Evolutionary conservation across 2,329 filamentous ascomycete species (phyloP).

Genomic region (Thyridium curvatum): DNA sequence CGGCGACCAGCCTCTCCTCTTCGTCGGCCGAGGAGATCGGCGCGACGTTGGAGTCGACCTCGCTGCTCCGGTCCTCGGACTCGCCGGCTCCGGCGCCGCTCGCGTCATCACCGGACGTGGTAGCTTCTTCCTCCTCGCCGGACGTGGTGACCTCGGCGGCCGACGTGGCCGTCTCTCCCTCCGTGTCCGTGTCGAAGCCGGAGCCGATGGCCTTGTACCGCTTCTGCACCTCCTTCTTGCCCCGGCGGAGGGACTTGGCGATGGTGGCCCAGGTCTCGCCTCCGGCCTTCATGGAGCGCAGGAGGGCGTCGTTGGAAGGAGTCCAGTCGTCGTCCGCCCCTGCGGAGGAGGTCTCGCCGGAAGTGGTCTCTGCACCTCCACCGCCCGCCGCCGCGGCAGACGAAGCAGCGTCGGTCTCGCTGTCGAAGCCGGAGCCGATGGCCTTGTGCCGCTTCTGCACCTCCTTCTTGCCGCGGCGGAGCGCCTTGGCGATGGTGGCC

Average conservation of each 20-base stretch:
- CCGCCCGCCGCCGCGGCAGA: constrained; percentile 5
- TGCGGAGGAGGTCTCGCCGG: too few species aligned
- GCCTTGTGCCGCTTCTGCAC: constrained; percentile 4
- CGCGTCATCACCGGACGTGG: background rate
- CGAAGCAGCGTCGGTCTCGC: constrained; percentile 1
- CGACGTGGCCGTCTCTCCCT: too few species aligned
- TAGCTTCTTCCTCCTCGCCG: too few species aligned
- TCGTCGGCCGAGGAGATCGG: too few species aligned
- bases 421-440: background rate
- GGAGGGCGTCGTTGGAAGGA: constrained; percentile 10
- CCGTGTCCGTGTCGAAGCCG: background rate
- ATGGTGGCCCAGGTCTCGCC: constrained; percentile 10
- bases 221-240: constrained; percentile 3
- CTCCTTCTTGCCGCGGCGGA: constrained; percentile 3
- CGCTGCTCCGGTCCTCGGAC: too few species aligned
- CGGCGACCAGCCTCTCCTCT: too few species aligned
- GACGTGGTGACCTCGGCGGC: too few species aligned
- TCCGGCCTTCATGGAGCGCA: constrained; percentile 11
- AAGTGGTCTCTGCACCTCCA: too few species aligned
- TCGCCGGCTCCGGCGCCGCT: too few species aligned
- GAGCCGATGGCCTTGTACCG: constrained; percentile 3
- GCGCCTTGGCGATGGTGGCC: constrained; percentile 6
- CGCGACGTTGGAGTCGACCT: too few species aligned
- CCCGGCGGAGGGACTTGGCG: constrained; percentile 1
- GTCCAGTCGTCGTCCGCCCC: constrained; percentile 5